A percentile compares a stretch with the other conserved stretches of the same genome.
Evolutionary conservation across 208 protist species (phyloP).

Genomic region (Crithidia brevicula): DNA sequence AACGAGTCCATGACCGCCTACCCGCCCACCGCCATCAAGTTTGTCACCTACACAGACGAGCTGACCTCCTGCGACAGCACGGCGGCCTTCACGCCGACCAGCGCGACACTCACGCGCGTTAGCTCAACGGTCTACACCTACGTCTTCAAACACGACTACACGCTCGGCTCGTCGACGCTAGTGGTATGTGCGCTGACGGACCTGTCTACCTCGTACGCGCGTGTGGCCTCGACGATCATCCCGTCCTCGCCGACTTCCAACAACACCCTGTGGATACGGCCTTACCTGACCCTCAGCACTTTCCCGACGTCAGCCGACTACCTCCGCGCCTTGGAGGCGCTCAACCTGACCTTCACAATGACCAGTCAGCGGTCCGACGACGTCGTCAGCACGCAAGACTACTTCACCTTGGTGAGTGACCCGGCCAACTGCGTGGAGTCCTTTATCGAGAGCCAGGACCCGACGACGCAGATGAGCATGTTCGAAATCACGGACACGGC

Average conservation of each 20-base stretch:
- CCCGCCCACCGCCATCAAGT: slow-evolving; percentile 70
- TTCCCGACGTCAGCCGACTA: slow-evolving; percentile 54
- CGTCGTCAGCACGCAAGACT: slow-evolving; percentile 59
- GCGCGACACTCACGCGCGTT: slow-evolving; percentile 32
- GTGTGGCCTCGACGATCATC: slow-evolving; percentile 32
- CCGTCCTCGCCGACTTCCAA: slow-evolving; percentile 27
- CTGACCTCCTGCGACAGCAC: slow-evolving; percentile 60
- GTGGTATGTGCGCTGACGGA: slow-evolving; percentile 79
- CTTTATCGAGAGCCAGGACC: slow-evolving; percentile 54
- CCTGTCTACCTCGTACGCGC: slow-evolving; percentile 41
- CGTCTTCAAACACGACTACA: slow-evolving; percentile 85
- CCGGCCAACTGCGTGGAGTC: slow-evolving; percentile 70
- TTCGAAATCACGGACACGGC: slow-evolving; percentile 70
- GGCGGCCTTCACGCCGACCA: slow-evolving; percentile 52
- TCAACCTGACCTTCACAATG: slow-evolving; percentile 76
- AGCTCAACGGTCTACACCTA: slow-evolving; percentile 52
- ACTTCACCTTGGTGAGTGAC: slow-evolving; percentile 64
- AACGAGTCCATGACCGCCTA: slow-evolving; percentile 45
- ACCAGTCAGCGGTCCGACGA: slow-evolving; percentile 49
- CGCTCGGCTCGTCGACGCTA: slow-evolving; percentile 43
- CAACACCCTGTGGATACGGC: slow-evolving; percentile 73
- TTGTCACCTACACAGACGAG: slow-evolving; percentile 61
- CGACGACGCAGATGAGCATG: slow-evolving; percentile 43
- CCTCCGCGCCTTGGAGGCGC: slow-evolving; percentile 65
- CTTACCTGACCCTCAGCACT: slow-evolving; percentile 69